Evolutionary conservation across 1,284 basidiomycete species (phyloP), one percentile per base, ranked within the genome.

Genomic region (Cystobasidium pallidum): DNA sequence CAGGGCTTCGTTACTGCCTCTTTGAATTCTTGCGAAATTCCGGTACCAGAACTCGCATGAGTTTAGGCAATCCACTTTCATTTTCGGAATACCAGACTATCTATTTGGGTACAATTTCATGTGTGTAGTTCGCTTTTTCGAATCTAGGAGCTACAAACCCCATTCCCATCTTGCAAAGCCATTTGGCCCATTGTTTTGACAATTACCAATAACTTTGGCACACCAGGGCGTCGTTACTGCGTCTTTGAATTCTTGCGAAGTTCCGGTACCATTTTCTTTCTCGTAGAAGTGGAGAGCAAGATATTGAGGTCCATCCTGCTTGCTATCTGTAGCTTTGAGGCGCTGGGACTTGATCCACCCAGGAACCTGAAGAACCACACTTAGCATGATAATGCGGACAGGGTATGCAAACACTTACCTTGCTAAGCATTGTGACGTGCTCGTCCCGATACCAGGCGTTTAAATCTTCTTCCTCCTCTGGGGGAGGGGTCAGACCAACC

Each of bases 231-330:
- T 62, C 39, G n/a, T 62, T 7, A 45, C 41, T 62, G 59, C 59
- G 26, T 32, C 59, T 24, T 62, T 62, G 36, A 62, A 62, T 32
- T 62, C 59, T 11, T 32, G 39, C n/a, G 59, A 62, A 3, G 36
- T 62, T 43, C 59, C 59, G 3, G 41, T 47, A 7, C 59, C 59
- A 43, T 62, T 62, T n/a, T 62, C 59, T 21, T 4, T 21, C n/a
- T 62, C 59, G 36, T 62, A 62, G 43, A 62, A 62, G 24, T 62
- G 59, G 19, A 62, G 41, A 62, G 59, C 59, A 7, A 62, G 39
- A 19, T 43, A 62, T 24, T 47, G 36, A 7, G 59, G 59, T 24
- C 36, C 34, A 24, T 41, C 15, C 39, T 36, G 36, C 19, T 21
- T 45, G 6, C 24, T 30, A n/a, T 39, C 34, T 13, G 36, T 43